These are phyloP conservation scores for Bullera alba DNA, from an alignment of 768 basidiomycete species.

Conservation along the genomic window DNA sequence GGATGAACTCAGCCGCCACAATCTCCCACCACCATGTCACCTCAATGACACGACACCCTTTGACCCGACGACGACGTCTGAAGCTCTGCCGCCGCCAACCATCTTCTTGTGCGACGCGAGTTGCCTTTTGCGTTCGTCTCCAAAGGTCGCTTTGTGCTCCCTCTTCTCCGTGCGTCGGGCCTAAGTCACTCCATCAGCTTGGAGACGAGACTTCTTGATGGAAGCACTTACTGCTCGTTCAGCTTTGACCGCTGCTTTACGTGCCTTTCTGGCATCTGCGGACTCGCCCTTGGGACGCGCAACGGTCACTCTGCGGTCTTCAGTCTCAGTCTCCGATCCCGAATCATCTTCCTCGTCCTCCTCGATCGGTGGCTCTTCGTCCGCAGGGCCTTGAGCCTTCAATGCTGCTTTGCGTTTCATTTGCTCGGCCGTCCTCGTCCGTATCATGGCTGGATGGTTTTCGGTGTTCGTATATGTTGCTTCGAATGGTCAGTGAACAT, in stretches of 20 bases:
- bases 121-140: constrained; percentile 47
- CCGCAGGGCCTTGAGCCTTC: constrained; percentile 22
- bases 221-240: constrained; percentile 44
- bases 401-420: constrained; percentile 38
- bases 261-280: constrained; percentile 48
- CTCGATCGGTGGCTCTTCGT: constrained; percentile 63
- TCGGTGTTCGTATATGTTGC: constrained; percentile 96
- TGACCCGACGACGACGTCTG: constrained; percentile 35
- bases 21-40: no score
- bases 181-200: constrained; percentile 15
- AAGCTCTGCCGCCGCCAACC: constrained; percentile 42
- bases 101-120: constrained; percentile 40
- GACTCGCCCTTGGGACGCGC: constrained; percentile 69
- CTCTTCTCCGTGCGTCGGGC: constrained; percentile 50
- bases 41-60: constrained; percentile 30
- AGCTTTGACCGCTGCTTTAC: constrained; percentile 50
- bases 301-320: constrained; percentile 51
- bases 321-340: constrained; percentile 44
- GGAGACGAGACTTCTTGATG: background rate
- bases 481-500: constrained; percentile 38
- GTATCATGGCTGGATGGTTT: constrained; percentile 87
- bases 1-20: no score
- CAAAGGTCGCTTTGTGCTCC: constrained; percentile 48
- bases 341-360: constrained; percentile 30
- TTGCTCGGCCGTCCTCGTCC: constrained; percentile 52